Evolutionary conservation across 1,284 basidiomycete species (phyloP), one percentile per base, ranked within the genome.

Genomic region (Cryptococcus sp.): DNA sequence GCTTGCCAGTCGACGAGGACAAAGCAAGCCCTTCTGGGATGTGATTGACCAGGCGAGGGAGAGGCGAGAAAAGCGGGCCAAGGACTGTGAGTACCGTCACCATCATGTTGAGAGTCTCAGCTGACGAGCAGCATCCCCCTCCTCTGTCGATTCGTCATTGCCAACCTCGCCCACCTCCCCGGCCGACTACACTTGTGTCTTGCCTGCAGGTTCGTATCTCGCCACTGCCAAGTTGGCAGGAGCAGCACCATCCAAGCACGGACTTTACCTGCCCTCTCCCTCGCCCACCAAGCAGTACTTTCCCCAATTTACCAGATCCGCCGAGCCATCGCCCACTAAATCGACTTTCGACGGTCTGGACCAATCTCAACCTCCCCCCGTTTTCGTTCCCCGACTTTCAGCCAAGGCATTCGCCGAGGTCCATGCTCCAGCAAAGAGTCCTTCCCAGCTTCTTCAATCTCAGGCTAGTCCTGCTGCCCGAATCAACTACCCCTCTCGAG

Each of bases 131-230:
- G 53, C 39, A n/a, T 55, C 53, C 39, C 54, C 58, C 85, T 83
- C 81, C 79, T 9, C 82, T 83, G 61, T 82, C 83, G 39, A 49
- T 82, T 83, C 65, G 78, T 81, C 59, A 10, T 49, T 55, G 18
- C 60, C 58, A 21, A 49, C 52, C n/a, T 54, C 46, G 40, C 60
- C 62, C 23, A 41, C 62, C 48, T 65, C 60, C 7, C 63, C 65
- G 7, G 50, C 55, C 14, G 53, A 56, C 1, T 67, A 66, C 59
- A 59, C 60, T 49, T 69, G 66, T 55, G 55, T 60, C 22, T 57
- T 65, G 10, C 64, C 64, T 23, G 45, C 57, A 4, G 54, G 61
- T 52, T 61, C 65, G 7, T 56, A 60, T n/a, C 55, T 64, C n/a
- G 61, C 66, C 14, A 51, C 58, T n/a, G 58, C 64, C 11, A 59